These are phyloP conservation scores for Zygosaccharomyces bisporus DNA, from an alignment of 805 yeast genomes.

Conservation along the genomic window DNA sequence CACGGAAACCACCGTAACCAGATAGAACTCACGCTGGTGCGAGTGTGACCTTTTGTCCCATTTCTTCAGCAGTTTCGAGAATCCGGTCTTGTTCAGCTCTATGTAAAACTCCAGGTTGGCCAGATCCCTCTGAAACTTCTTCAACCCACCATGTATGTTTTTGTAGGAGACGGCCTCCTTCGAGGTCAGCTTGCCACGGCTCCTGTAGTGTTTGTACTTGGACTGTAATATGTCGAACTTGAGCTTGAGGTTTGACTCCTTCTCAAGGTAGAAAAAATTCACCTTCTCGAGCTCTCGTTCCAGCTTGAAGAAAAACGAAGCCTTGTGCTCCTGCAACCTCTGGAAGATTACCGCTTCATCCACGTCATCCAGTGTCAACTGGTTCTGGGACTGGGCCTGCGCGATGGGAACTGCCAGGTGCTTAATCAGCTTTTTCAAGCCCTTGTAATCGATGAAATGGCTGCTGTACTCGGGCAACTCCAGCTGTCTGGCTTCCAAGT, in stretches of 20 bases:
- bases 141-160: slow-evolving; percentile 82
- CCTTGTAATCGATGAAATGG: slow-evolving; percentile 91
- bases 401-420: slow-evolving; percentile 55
- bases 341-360: slow-evolving; percentile 42
- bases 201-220: slow-evolving; percentile 54
- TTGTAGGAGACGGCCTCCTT: slow-evolving; percentile 74
- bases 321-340: slow-evolving; percentile 80
- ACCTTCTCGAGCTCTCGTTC: slow-evolving; percentile 96
- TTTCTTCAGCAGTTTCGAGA: slow-evolving; percentile 89
- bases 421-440: slow-evolving; percentile 86
- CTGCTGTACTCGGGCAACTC: slow-evolving; percentile 95
- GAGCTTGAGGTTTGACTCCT: slow-evolving; percentile 80
- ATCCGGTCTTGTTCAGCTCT: slow-evolving; percentile 92
- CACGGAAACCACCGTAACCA: slow-evolving; percentile 88
- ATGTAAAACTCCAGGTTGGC: slow-evolving; percentile 89
- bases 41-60: slow-evolving; percentile 98
- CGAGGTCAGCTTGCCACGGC: slow-evolving; percentile 45
- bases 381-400: slow-evolving; percentile 22
- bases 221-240: slow-evolving; percentile 71
- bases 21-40: slow-evolving; percentile 86
- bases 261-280: slow-evolving; percentile 84
- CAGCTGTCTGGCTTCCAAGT: slow-evolving; percentile 87
- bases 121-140: slow-evolving; percentile 82
- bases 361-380: slow-evolving; percentile 36
- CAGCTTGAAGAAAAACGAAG: slow-evolving; percentile 78